Evolutionary conservation across 495 filamentous ascomycete genomes (phyloP).

Genomic region (Extremus antarcticus): DNA sequence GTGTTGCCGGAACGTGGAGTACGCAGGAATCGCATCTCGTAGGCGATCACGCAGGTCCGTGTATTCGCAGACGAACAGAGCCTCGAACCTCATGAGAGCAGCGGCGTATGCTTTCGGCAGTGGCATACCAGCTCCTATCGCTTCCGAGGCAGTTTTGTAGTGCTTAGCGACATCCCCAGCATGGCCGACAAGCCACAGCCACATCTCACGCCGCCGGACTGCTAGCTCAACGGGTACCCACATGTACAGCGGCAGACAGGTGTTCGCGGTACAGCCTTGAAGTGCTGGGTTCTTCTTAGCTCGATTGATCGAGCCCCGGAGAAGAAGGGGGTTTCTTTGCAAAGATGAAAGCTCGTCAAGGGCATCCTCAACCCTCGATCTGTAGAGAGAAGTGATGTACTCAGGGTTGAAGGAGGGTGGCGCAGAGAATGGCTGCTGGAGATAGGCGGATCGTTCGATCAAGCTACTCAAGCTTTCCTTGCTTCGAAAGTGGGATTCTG

Average conservation of each 20-base stretch:
- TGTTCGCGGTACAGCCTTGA: too few species aligned
- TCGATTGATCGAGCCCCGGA: too few species aligned
- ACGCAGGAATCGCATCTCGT: not conserved
- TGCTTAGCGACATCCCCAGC: too few species aligned
- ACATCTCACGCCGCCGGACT: not conserved
- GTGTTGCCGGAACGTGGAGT: not conserved
- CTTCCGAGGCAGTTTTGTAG: too few species aligned
- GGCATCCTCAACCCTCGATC: not conserved
- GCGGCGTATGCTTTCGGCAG: not conserved
- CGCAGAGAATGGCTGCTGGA: not conserved
- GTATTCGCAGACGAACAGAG: not conserved
- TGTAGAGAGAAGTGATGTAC: not conserved
- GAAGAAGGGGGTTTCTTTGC: not conserved
- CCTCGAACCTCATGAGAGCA: not conserved
- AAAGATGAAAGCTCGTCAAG: not conserved
- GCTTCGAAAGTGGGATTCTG: not conserved
- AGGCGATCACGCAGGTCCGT: too few species aligned
- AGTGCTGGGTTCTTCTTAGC: too few species aligned
- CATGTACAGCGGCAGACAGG: too few species aligned
- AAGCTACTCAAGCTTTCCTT: not conserved
- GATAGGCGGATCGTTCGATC: not conserved
- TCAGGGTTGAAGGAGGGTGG: not conserved
- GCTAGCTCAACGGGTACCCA: too few species aligned
- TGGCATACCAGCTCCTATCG: too few species aligned
- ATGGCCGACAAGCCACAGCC: too few species aligned